Conservation (phyloP, 1,139 yeast genomes). For the Taphrina betulina region DNA sequence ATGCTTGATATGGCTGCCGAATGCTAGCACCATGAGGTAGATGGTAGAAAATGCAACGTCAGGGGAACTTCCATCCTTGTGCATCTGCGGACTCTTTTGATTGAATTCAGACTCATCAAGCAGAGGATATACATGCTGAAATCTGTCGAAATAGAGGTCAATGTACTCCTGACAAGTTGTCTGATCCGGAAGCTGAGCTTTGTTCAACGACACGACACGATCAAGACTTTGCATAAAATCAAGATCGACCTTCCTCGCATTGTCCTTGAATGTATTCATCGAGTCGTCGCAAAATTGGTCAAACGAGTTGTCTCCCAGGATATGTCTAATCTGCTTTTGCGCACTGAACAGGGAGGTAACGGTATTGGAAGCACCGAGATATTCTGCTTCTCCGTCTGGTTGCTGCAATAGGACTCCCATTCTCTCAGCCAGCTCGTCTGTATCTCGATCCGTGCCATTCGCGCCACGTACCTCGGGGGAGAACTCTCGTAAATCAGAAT, state of each 20-base stretch:
- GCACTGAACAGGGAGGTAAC: conserved; percentile 7
- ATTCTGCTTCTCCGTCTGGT: conserved; percentile 1
- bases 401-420: conserved; percentile 15
- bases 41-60: not conserved
- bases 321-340: conserved; percentile 1
- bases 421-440: conserved; percentile 15
- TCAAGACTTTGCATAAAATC: not conserved
- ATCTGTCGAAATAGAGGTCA: conserved; percentile 3
- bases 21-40: conserved; percentile 44
- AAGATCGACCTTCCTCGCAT: too few species aligned
- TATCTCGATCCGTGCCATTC: not conserved
- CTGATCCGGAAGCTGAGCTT: conserved; percentile 5
- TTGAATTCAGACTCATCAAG: conserved; percentile 12
- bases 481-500: not conserved
- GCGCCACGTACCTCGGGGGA: not conserved
- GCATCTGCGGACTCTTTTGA: not conserved
- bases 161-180: conserved; percentile 1
- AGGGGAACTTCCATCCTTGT: not conserved
- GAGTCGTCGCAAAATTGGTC: conserved; percentile 6
- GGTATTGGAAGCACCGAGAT: conserved; percentile 7
- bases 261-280: not conserved
- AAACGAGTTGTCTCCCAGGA: conserved; percentile 11
- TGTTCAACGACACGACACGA: not conserved
- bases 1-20: conserved; percentile 38
- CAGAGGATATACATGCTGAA: conserved; percentile 5